Evolutionary conservation across 176 grass and related monocot genomes (phyloP).

Genomic region (Canna indica): DNA sequence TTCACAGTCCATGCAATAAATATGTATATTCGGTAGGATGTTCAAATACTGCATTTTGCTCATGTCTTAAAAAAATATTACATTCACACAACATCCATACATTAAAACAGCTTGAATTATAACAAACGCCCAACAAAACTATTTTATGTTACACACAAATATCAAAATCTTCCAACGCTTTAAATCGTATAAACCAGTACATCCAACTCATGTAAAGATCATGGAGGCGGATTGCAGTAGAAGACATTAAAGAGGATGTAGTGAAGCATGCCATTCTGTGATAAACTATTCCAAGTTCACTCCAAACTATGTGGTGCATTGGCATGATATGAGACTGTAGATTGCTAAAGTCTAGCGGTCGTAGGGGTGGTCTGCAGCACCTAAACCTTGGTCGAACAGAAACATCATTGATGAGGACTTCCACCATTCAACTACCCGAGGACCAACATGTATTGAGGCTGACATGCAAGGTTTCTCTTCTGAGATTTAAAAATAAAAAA

Average conservation of each 20-base stretch:
- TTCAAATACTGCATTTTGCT: not conserved
- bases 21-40: too few species aligned
- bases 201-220: not conserved
- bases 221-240: not conserved
- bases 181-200: not conserved
- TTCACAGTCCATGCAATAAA: too few species aligned
- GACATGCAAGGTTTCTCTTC: not conserved
- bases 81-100: not conserved
- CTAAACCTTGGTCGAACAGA: not conserved
- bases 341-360: not conserved
- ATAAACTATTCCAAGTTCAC: not conserved
- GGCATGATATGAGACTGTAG: not conserved
- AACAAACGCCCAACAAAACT: not conserved
- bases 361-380: not conserved
- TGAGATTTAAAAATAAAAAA: not conserved
- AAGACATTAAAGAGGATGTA: not conserved
- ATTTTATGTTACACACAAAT: not conserved
- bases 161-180: not conserved
- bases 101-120: not conserved
- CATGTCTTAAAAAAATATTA: not conserved
- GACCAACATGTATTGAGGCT: not conserved
- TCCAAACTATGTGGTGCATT: not conserved
- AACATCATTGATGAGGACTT: not conserved
- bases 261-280: not conserved
- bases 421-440: not conserved